A percentile compares a stretch with the other conserved stretches of the same genome.
Evolutionary conservation across 2,329 filamentous ascomycete genomes (phyloP).

Genomic region (Lachnellula cervina): DNA sequence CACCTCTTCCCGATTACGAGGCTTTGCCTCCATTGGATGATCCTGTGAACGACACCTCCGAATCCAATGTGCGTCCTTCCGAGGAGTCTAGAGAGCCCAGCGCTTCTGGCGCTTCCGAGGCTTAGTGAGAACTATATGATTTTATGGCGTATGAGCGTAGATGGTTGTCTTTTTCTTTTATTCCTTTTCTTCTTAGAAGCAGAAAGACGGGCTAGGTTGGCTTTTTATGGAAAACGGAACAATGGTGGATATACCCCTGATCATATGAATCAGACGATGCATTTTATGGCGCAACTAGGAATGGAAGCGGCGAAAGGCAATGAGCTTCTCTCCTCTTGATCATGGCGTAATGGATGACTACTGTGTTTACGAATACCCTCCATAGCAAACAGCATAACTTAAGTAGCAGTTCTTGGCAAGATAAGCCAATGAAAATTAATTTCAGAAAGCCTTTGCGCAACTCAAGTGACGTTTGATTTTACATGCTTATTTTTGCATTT

Average conservation of each 20-base stretch:
- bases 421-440: background rate
- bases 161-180: too few relatives aligned
- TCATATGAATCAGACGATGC: background rate
- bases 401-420: background rate
- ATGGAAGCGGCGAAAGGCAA: background rate
- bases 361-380: background rate
- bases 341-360: background rate
- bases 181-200: background rate
- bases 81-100: background rate
- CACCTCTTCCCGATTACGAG: conserved; percentile 29
- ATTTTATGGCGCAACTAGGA: background rate
- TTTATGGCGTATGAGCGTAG: too few relatives aligned
- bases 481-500: too few relatives aligned
- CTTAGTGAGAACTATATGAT: too few relatives aligned
- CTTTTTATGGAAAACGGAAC: background rate
- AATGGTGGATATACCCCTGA: background rate
- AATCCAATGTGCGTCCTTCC: too few relatives aligned
- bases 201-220: background rate
- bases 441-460: too few relatives aligned
- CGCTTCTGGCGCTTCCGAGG: background rate
- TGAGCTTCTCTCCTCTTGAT: background rate
- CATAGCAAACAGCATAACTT: background rate
- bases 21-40: conserved; percentile 21
- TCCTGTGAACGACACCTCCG: background rate
- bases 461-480: too few relatives aligned